Conservation (phyloP, 768 basidiomycete genomes). For the Hemileccinum rubropunctum region DNA sequence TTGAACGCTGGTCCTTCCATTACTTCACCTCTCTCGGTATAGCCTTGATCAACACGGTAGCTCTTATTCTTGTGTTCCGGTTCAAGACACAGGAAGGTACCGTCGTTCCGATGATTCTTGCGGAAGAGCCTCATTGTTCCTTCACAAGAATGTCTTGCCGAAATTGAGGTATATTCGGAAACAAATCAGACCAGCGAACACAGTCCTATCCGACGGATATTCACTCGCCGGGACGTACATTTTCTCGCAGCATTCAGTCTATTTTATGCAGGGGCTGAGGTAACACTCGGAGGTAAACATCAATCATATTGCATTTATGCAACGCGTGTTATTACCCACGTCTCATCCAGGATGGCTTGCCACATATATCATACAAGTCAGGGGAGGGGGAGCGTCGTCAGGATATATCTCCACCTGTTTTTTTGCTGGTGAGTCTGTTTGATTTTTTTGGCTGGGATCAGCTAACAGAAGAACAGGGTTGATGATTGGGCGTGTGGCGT, state of each 20-base stretch:
- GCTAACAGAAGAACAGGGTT: constrained; percentile 15
- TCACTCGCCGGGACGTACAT: constrained; percentile 41
- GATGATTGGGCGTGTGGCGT: constrained; percentile 29
- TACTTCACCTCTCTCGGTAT: constrained; percentile 59
- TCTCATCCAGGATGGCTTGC: constrained; percentile 58
- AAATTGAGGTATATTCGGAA: constrained; percentile 32
- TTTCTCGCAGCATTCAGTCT: constrained; percentile 44
- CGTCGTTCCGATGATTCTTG: not conserved
- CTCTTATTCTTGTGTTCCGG: constrained; percentile 57
- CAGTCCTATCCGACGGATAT: constrained; percentile 48
- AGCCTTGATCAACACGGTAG: constrained; percentile 51
- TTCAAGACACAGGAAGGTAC: constrained; percentile 66
- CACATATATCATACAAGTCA: constrained; percentile 47
- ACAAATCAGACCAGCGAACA: constrained; percentile 26
- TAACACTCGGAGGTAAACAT: constrained; percentile 44
- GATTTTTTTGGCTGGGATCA: not conserved
- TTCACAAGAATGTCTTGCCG: constrained; percentile 33
- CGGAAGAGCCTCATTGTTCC: not conserved
- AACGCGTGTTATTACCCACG: not conserved
- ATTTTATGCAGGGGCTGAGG: constrained; percentile 52
- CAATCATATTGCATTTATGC: not conserved
- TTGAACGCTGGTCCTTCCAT: constrained; percentile 38
- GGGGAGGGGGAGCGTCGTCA: constrained; percentile 42
- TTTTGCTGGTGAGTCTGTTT: constrained; percentile 21
- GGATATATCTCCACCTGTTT: constrained; percentile 48